Base-by-base conservation (phyloP, 495 filamentous ascomycete species). In the Neurospora terricola region DNA sequence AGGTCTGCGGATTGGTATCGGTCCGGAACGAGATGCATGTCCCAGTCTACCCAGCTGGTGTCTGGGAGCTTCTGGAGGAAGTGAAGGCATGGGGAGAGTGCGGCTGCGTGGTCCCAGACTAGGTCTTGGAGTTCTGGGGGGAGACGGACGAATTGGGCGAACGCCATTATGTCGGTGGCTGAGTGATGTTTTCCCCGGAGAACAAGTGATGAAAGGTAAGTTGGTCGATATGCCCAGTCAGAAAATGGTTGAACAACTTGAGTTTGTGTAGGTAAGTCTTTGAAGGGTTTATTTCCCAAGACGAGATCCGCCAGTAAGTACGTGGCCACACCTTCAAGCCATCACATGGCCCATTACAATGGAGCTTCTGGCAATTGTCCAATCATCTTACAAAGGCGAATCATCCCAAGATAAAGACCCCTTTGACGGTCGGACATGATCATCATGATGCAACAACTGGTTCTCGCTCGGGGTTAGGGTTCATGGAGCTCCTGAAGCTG, bases 61-160 rank as follows among this genome's bases (percentile, higher is more conserved):
- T 86, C 86, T 48, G 90, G 81, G 16, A 86, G 83, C 36, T 89
- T 86, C 76, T 72, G 73, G 43, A 80, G 69, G 72, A 78, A 78
- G 40, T 80, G 78, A 37, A 80, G 71, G 12, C 69, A 70, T 0
- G 78, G 74, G 1, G 74, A 42, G 16, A 62, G 71, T 16, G 69
- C n/a, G 42, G 77, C 77, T 34, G 78, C 77, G 21, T 72, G 23
- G 72, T 72, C 39, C 77, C 77, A 78, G 73, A 80, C 73, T 7
- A 78, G 73, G 72, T 76, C 62, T 59, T 73, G 77, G 70, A 80
- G 70, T 45, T 78, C 77, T 38, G 37, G 48, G 5, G 78, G 78
- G 37, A 77, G 71, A 42, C 72, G 72, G 42, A 72, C 23, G 59
- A 80, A 80, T 14, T 70, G 73, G 8, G 71, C 66, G 71, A 80